Evolutionary conservation across 495 filamentous ascomycete genomes (phyloP), one percentile per base, ranked within the genome.

Genomic region (Aspergillus taichungensis): DNA sequence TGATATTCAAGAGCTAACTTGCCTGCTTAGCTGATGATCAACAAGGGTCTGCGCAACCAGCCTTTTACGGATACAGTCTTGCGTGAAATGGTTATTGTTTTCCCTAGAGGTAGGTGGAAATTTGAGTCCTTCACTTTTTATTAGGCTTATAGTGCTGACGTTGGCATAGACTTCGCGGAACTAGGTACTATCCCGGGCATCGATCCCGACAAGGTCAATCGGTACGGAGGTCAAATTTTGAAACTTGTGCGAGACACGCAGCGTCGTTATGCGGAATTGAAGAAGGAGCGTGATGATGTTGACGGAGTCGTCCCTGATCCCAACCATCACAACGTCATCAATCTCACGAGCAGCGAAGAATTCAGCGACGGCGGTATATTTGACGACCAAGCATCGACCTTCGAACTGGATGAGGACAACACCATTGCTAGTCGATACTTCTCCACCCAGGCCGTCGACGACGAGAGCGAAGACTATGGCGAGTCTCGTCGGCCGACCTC

Each of bases 31-130:
- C 66, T 96, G 24, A 74, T 88, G 43, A 72, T 82, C 37, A 63
- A 72, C 8, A 82, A 80, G 34, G 59, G 66, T 8, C 67, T 87
- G 13, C 78, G 82, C 8, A 72, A 67, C 12, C 67, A 75, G 40
- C 83, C 85, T 3, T 97, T 97, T 60, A 82, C 82, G 0, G 88
- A 95, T 54, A 74, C 72, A 27, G 70, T 87, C 1, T 68, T 94
- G 41, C 82, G 88, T 24, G 82, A 87, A 54, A 95, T 98, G 83
- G 87, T 79, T 5, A 84, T 95, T 34, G 54, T 67, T 28, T 88
- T 85, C 37, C 83, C 91, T 50, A 82, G 76, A 53, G 67, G 76
- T 63, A 72, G 68, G 29, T 42, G 33, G 9, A 9, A 3, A 24
- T 14, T 7, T 6, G 40, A 13, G 9, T 3, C 33, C 69, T 33